A percentile compares a stretch with the other conserved stretches of the same genome.
Conservation (phyloP, 768 basidiomycete species). For the Russula olivacea region DNA sequence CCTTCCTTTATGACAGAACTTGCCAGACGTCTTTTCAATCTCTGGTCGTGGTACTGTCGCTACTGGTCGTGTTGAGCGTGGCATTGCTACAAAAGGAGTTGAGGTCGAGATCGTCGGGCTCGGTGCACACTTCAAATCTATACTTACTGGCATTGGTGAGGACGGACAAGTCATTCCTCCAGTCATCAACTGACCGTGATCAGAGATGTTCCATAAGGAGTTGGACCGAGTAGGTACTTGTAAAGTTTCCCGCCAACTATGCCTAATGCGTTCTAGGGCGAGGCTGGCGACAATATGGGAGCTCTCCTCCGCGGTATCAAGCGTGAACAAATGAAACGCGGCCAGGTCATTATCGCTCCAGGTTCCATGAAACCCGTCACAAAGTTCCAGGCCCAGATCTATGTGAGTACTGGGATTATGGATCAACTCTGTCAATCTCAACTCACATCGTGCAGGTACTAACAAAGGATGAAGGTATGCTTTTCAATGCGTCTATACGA, state of each 20-base stretch:
- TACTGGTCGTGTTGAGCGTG: slow-evolving; percentile 94
- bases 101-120: slow-evolving; percentile 93
- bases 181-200: slow-evolving; percentile 6
- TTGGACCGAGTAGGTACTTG: slow-evolving; percentile 66
- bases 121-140: slow-evolving; percentile 79
- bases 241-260: neutral
- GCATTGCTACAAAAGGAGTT: slow-evolving; percentile 80
- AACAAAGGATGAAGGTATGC: slow-evolving; percentile 74
- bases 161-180: slow-evolving; percentile 2
- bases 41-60: slow-evolving; percentile 97
- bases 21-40: slow-evolving; percentile 91
- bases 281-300: slow-evolving; percentile 99
- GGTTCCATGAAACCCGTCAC: slow-evolving; percentile 91
- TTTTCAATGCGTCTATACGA: neutral
- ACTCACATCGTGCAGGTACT: slow-evolving; percentile 48
- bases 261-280: slow-evolving; percentile 47
- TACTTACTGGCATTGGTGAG: slow-evolving; percentile 87
- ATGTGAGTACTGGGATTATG: slow-evolving; percentile 41
- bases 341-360: slow-evolving; percentile 84
- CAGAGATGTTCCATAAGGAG: slow-evolving; percentile 99
- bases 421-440: neutral
- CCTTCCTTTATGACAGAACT: neutral
- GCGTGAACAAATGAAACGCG: slow-evolving; percentile 91
- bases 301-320: slow-evolving; percentile 94
- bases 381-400: slow-evolving; percentile 92